A percentile compares a stretch with the other conserved stretches of the same genome.
These are phyloP conservation scores for Ceratocystis papillata DNA, from an alignment of 2,329 filamentous ascomycete species.

Conservation along the genomic window DNA sequence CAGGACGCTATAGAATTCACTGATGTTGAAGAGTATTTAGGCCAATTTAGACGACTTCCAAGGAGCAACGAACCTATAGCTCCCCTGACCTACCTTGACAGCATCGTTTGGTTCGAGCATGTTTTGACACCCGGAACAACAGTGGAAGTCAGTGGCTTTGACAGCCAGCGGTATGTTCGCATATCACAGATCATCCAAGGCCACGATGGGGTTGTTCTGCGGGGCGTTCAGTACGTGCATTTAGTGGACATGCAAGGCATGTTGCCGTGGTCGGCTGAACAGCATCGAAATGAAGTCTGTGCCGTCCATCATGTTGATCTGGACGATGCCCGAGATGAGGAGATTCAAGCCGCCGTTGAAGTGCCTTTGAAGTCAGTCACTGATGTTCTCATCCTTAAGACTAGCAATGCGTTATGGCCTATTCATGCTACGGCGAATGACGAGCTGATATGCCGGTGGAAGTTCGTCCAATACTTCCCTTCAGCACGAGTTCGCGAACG, in stretches of 20 bases:
- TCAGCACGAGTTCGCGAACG: constrained; percentile 22
- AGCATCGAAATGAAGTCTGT: constrained; percentile 37
- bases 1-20: constrained; percentile 33
- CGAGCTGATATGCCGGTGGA: constrained; percentile 45
- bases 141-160: constrained; percentile 21
- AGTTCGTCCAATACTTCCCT: constrained; percentile 31
- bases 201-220: constrained; percentile 26
- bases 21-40: constrained; percentile 25
- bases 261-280: constrained; percentile 28
- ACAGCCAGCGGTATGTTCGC: constrained; percentile 22
- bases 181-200: constrained; percentile 35
- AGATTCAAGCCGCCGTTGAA: constrained; percentile 36
- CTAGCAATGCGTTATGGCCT: constrained; percentile 47
- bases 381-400: constrained; percentile 35
- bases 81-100: neutral
- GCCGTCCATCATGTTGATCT: constrained; percentile 35
- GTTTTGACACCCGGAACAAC: constrained; percentile 10
- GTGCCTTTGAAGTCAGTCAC: constrained; percentile 34
- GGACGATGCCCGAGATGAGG: constrained; percentile 30
- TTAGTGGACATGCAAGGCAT: constrained; percentile 32
- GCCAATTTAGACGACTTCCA: neutral
- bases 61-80: constrained; percentile 15
- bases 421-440: constrained; percentile 31
- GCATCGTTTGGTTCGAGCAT: neutral
- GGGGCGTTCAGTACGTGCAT: constrained; percentile 34